These are phyloP conservation scores for Skeletonema potamos DNA, from an alignment of 108 stramenopile species.

Conservation along the genomic window DNA sequence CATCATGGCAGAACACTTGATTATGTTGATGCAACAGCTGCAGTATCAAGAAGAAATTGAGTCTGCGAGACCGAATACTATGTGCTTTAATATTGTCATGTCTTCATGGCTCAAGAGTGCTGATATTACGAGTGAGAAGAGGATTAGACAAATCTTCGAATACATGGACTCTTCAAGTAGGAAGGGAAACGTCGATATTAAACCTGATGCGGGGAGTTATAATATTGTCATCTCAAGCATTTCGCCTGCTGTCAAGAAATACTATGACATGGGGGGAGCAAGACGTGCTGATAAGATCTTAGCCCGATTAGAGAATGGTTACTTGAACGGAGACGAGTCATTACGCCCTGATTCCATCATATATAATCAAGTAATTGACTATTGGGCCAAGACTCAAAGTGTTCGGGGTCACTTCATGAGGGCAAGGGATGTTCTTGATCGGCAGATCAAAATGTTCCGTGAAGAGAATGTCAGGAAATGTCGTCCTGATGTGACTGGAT, in stretches of 20 bases:
- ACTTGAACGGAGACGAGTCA: conserved; percentile 30
- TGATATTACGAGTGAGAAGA: conserved; percentile 32
- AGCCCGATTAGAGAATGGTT: conserved; percentile 40
- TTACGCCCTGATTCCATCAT: conserved; percentile 61
- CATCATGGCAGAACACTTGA: conserved; percentile 57
- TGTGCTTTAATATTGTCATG: conserved; percentile 69
- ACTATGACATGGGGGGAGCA: conserved; percentile 40
- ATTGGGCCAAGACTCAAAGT: conserved; percentile 59
- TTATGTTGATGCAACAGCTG: conserved; percentile 63
- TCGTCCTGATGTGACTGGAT: conserved; percentile 75
- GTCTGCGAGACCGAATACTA: conserved; percentile 42
- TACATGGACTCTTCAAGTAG: conserved; percentile 52
- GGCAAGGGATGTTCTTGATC: conserved; percentile 69
- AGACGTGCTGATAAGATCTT: conserved; percentile 63
- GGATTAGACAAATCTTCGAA: conserved; percentile 51
- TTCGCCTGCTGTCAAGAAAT: conserved; percentile 28
- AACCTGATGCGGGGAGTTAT: conserved; percentile 36
- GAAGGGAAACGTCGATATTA: conserved; percentile 17
- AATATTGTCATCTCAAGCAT: conserved; percentile 53
- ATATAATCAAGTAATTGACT: conserved; percentile 77
- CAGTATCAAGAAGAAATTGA: conserved; percentile 34
- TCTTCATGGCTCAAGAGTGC: conserved; percentile 56
- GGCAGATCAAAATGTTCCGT: conserved; percentile 56
- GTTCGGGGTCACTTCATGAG: conserved; percentile 48
- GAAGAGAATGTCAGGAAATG: conserved; percentile 37